These are phyloP conservation scores for Thielaviopsis euricoi DNA, from an alignment of 2,329 filamentous ascomycete genomes.

Conservation along the genomic window DNA sequence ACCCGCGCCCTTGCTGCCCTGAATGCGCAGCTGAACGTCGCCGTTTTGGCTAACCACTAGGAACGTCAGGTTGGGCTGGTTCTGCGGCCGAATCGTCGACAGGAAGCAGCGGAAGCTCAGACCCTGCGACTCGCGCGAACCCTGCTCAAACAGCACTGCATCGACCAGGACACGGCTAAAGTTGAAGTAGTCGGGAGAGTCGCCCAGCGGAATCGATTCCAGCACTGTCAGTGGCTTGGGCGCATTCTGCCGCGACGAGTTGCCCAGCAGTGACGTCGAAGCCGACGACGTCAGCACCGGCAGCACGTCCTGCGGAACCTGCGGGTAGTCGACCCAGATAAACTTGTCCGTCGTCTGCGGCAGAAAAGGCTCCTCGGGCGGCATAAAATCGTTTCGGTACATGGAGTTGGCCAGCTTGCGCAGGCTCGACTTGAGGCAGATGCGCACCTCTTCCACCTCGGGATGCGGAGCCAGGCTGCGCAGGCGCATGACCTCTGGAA, in stretches of 20 bases:
- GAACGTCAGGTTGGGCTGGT: slow-evolving; percentile 53
- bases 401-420: slow-evolving; percentile 66
- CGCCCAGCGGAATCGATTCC: slow-evolving; percentile 60
- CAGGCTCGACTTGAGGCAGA: slow-evolving; percentile 45
- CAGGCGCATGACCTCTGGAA: slow-evolving; percentile 31
- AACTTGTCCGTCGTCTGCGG: slow-evolving; percentile 64
- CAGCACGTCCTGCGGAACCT: slow-evolving; percentile 53
- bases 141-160: slow-evolving; percentile 53
- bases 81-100: slow-evolving; percentile 54
- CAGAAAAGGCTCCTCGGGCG: slow-evolving; percentile 50
- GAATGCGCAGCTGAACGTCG: slow-evolving; percentile 57
- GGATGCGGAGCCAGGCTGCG: slow-evolving; percentile 25
- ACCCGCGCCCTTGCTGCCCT: slow-evolving; percentile 48
- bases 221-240: slow-evolving; percentile 32
- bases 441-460: slow-evolving; percentile 36
- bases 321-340: slow-evolving; percentile 68
- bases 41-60: slow-evolving; percentile 67
- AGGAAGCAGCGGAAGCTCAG: slow-evolving; percentile 58
- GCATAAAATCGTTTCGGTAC: slow-evolving; percentile 66
- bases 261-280: slow-evolving; percentile 28
- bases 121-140: slow-evolving; percentile 47
- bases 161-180: slow-evolving; percentile 66
- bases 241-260: slow-evolving; percentile 28
- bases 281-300: slow-evolving; percentile 40
- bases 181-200: slow-evolving; percentile 56